Conservation (phyloP, 2,329 filamentous ascomycete species). For the Dothiorella sarmentorum region DNA sequence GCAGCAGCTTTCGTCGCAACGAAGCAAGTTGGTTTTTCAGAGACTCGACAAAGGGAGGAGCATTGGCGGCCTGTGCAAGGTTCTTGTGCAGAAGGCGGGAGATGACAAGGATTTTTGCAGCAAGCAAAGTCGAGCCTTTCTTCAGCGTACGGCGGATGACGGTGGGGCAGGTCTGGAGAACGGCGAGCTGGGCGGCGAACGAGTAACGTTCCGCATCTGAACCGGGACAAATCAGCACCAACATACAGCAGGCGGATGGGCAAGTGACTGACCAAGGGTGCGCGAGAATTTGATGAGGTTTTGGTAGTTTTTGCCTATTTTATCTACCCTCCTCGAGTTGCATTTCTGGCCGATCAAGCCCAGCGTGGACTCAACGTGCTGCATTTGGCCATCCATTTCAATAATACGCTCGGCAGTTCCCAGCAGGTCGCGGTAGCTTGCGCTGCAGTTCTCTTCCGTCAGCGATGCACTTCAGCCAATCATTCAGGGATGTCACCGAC, state of each 20-base stretch:
- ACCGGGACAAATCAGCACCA: not conserved
- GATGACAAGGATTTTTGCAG: conserved; percentile 67
- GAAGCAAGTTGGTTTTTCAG: conserved; percentile 62
- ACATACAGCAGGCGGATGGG: not conserved
- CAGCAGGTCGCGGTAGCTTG: conserved; percentile 81
- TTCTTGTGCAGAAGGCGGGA: conserved; percentile 72
- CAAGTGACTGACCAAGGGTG: conserved; percentile 36
- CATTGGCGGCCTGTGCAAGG: conserved; percentile 53
- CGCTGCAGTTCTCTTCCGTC: conserved; percentile 37
- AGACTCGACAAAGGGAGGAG: conserved; percentile 56
- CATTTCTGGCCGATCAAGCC: conserved; percentile 72
- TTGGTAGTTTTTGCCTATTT: conserved; percentile 58
- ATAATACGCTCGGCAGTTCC: conserved; percentile 94
- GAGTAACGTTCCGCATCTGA: conserved; percentile 44
- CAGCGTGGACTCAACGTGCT: conserved; percentile 67
- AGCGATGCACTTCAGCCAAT: not conserved
- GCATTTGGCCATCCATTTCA: conserved; percentile 77
- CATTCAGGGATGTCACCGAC: conserved; percentile 39
- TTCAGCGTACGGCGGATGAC: conserved; percentile 54
- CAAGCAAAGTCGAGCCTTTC: conserved; percentile 49
- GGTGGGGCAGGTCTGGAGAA: conserved; percentile 55
- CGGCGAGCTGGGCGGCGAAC: conserved; percentile 55
- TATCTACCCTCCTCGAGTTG: conserved; percentile 66
- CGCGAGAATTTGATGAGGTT: conserved; percentile 47
- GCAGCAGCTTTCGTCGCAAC: conserved; percentile 62